Evolutionary conservation across 2,329 filamentous ascomycete genomes (phyloP), one percentile per base, ranked within the genome.

Genomic region (Diaporthe sp.): DNA sequence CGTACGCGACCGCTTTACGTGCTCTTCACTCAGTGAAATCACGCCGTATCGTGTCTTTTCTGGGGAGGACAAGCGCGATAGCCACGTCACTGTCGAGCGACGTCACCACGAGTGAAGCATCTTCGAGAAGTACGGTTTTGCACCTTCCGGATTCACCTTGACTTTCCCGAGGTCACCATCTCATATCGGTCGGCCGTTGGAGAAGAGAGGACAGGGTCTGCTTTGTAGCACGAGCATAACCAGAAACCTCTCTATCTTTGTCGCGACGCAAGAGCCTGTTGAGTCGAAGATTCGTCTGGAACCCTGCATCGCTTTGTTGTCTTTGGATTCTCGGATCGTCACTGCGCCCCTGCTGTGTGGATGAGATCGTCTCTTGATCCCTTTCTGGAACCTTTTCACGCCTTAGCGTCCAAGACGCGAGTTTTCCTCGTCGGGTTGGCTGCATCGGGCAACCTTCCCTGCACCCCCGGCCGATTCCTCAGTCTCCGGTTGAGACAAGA

Each of bases 401-500:
- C 12, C 22, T 65, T 31, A 70, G 62, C 69, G 67, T 44, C 51
- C 70, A 73, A 44, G 70, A 62, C 70, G 70, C 34, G 39, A 58
- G 42, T 59, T 53, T 44, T 58, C 22, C 34, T 67, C 46, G 42
- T 71, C 34, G 46, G 62, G 39, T 68, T 72, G 72, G 72, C 42
- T 55, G 51, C 51, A 68, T 53, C 51, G 61, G 55, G 72, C 72
- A 72, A 61, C 68, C 58, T 59, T 74, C 44, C 49, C 31, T 34
- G 25, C 51, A 53, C 51, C 59, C 58, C 69, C 65, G 49, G 72
- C 67, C 42, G 46, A 71, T 65, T 55, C 59, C 70, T 74, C 72
- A 69, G 72, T 57, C 67, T 49, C 39, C 62, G 67, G 42, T 74
- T 76, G 72, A 76, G 75, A 73, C 79, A 77, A 53, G 79, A 75